These are phyloP conservation scores for Dendrocalamus sinicus DNA, from an alignment of 176 grass and related monocot genomes.

Conservation along the genomic window DNA sequence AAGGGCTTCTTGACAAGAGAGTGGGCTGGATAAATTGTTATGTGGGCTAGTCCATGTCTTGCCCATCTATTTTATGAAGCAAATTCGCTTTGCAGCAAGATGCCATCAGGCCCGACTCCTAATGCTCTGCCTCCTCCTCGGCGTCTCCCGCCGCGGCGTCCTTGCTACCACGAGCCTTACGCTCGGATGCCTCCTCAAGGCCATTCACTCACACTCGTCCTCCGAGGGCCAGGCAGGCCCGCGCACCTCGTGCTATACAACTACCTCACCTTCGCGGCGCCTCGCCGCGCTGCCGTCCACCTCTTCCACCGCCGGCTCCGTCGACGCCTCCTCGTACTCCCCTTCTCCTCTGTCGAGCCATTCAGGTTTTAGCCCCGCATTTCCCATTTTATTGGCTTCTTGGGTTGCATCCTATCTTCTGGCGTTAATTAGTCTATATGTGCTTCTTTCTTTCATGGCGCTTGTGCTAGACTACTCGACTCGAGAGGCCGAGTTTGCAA, in stretches of 20 bases:
- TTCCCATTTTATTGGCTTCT: no score
- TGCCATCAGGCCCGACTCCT: not conserved
- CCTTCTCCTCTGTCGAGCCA: no score
- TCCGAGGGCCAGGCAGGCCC: conserved; percentile 25
- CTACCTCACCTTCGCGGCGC: conserved; percentile 89
- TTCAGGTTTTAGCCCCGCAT: no score
- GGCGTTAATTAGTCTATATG: no score
- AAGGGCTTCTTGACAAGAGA: no score
- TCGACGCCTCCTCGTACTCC: no score
- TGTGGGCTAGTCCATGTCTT: not conserved
- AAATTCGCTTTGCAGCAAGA: not conserved
- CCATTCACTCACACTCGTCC: conserved; percentile 44
- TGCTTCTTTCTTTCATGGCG: no score
- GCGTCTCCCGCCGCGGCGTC: not conserved
- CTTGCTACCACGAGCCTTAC: conserved; percentile 51
- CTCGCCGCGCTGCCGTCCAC: conserved; percentile 73
- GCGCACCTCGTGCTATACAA: conserved; percentile 77
- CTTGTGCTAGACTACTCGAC: no score
- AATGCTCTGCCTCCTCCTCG: conserved; percentile 33
- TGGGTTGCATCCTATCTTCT: no score
- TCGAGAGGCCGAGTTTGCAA: no score
- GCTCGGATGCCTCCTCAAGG: conserved; percentile 69
- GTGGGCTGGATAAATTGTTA: no score
- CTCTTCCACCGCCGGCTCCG: conserved; percentile 62
- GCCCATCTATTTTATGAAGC: not conserved